A percentile compares a stretch with the other conserved stretches of the same genome.
Conservation (phyloP, 768 basidiomycete genomes). For the Phaeotremella skinneri region DNA sequence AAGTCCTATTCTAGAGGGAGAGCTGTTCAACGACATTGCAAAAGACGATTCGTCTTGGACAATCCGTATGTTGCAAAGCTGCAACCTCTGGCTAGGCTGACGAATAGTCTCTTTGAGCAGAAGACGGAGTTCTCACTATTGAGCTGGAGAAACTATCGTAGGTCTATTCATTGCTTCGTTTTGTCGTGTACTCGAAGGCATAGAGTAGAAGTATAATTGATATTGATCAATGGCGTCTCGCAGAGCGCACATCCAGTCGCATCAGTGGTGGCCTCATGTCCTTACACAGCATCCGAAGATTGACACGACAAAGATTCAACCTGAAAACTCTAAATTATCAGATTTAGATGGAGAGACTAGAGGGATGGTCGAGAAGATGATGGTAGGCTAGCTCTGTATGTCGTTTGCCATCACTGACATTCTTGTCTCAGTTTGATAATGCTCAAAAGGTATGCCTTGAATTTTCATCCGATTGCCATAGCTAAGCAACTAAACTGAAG, state of each 20-base stretch:
- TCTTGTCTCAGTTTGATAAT: constrained; percentile 52
- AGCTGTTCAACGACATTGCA: constrained; percentile 89
- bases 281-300: constrained; percentile 93
- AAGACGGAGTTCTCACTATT: constrained; percentile 44
- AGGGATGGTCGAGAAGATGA: constrained; percentile 99
- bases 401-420: not conserved
- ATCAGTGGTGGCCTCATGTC: constrained; percentile 98
- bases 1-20: constrained; percentile 81
- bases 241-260: constrained; percentile 58
- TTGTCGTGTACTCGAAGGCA: not conserved
- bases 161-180: constrained; percentile 6
- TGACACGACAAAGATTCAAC: constrained; percentile 92
- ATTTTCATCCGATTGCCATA: not conserved
- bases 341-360: constrained; percentile 96
- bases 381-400: constrained; percentile 63
- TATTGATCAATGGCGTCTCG: constrained; percentile 22
- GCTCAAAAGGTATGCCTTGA: constrained; percentile 51
- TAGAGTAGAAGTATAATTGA: not conserved
- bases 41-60: constrained; percentile 98
- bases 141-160: constrained; percentile 50
- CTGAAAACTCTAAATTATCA: constrained; percentile 89
- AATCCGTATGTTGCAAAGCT: constrained; percentile 59
- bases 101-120: constrained; percentile 16
- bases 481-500: constrained; percentile 59
- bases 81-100: not conserved